These are phyloP conservation scores for Pelargonium citronellum DNA, from an alignment of 441 rosid species.

Conservation along the genomic window DNA sequence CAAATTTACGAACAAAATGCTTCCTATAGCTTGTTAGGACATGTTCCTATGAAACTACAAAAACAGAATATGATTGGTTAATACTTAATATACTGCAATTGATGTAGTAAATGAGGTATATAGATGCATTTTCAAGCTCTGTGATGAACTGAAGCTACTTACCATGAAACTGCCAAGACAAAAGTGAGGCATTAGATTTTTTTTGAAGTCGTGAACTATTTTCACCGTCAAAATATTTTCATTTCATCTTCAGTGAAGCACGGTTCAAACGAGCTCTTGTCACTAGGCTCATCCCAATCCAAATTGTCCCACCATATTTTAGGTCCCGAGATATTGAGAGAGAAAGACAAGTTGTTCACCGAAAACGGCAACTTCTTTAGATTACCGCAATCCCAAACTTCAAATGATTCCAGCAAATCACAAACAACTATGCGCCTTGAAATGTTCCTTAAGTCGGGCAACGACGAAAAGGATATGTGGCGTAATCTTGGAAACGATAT, in stretches of 20 bases:
- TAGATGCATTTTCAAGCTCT: too few species aligned
- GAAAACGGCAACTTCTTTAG: conserved; percentile 24
- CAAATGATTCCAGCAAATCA: conserved; percentile 3
- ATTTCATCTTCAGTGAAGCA: conserved; percentile 13
- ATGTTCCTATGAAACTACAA: too few species aligned
- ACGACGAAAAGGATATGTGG: neutral
- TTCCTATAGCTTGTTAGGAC: too few species aligned
- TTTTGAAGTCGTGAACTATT: neutral
- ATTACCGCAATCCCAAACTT: conserved; percentile 15
- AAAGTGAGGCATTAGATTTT: neutral
- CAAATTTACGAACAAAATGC: too few species aligned
- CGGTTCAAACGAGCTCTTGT: conserved; percentile 7
- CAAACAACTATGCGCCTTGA: conserved; percentile 13
- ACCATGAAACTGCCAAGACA: neutral
- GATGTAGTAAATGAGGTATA: too few species aligned
- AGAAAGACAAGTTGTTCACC: conserved; percentile 6
- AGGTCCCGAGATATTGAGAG: conserved; percentile 15
- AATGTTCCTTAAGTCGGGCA: conserved; percentile 19
- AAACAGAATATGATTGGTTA: too few species aligned
- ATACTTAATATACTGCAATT: too few species aligned
- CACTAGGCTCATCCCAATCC: conserved; percentile 15
- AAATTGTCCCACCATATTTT: conserved; percentile 20
- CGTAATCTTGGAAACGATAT: conserved; percentile 14
- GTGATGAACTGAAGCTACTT: too few species aligned
- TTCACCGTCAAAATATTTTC: neutral